Base-by-base conservation (phyloP, 2,329 filamentous ascomycete genomes). In the Exophiala oligosperma region DNA sequence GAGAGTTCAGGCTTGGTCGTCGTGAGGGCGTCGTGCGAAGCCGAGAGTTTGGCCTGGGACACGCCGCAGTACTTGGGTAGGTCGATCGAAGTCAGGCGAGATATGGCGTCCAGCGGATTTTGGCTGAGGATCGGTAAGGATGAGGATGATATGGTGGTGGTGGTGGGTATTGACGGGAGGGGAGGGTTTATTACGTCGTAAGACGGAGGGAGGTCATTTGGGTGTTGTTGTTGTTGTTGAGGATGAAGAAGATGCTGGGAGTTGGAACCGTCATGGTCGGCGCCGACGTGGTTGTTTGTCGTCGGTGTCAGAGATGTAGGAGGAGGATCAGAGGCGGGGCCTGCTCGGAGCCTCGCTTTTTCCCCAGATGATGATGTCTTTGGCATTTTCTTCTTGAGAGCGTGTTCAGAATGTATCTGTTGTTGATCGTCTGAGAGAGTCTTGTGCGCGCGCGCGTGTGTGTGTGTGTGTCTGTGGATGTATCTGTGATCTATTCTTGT, bases 61-160 rank as follows among this genome's bases (percentile, higher is more conserved):
- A 70, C 62, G 29, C 64, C 56, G 40, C 40, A 43, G 59, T 70
- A 71, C 54, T 67, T 67, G 9, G 66, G 54, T 35, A 68, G 67
- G 23, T 67, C 57, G 37, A 70, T 47, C 17, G 37, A 52, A 8
- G 62, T 49, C 3, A 70, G 61, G 29, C 62, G 58, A 9, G 65
- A 52, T 14, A 66, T 56, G 17, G 62, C 49, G 21, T 54, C 49
- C n/a, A 65, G 52, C 8, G 63, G 63, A 43, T 63, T 63, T 14
- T 60, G 53, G 14, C 47, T 48, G 14, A 49, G 56, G 32, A 51
- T 47, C 11, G 21, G 23, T 17, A 17, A 17, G 17, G 17, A 17
- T 17, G 17, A 17, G 29, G 52, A 35, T 35, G 32, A 35, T 35
- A 9, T 6, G 29, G 49, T 49, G 38, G 47, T 37, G 4, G 37